phyloP scores from a whole-genome alignment of 768 basidiomycete species.

The Baorangia bicolor region DNA sequence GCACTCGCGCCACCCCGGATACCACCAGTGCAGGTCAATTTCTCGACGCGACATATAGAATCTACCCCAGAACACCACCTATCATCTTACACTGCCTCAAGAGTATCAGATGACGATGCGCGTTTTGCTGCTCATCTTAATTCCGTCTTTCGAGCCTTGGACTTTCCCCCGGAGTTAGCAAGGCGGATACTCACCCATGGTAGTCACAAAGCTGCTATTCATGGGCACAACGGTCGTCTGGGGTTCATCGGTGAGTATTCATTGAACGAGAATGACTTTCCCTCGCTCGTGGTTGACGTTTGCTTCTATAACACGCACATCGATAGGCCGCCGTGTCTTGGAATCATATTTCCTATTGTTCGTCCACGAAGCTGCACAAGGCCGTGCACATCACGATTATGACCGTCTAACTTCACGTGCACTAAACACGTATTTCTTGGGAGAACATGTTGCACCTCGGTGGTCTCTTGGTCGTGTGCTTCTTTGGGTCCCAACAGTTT shows the following conservation, averaged over 20 bases:
- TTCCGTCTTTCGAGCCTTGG: constrained; percentile 59
- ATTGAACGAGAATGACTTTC: background rate
- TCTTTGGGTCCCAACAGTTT: constrained; percentile 68
- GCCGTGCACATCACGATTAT: constrained; percentile 51
- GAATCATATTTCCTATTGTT: constrained; percentile 75
- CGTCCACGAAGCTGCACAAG: constrained; percentile 53
- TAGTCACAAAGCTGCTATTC: constrained; percentile 62
- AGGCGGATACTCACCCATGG: constrained; percentile 74
- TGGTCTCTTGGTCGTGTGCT: constrained; percentile 76
- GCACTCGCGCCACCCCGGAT: constrained; percentile 18
- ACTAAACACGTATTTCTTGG: constrained; percentile 68
- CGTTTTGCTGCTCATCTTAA: constrained; percentile 56
- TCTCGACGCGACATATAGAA: constrained; percentile 14
- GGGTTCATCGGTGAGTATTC: constrained; percentile 61
- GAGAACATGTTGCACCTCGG: constrained; percentile 68
- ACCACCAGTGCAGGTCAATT: background rate
- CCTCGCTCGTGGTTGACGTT: background rate
- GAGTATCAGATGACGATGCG: constrained; percentile 13
- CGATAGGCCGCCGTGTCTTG: constrained; percentile 70
- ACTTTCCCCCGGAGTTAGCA: constrained; percentile 71
- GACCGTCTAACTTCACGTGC: constrained; percentile 56
- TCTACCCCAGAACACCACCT: background rate
- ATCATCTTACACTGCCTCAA: background rate
- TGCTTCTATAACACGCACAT: background rate
- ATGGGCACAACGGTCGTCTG: constrained; percentile 72